Evolutionary conservation across 306 rosid species (phyloP).

Genomic region (Trifolium subterraneum): DNA sequence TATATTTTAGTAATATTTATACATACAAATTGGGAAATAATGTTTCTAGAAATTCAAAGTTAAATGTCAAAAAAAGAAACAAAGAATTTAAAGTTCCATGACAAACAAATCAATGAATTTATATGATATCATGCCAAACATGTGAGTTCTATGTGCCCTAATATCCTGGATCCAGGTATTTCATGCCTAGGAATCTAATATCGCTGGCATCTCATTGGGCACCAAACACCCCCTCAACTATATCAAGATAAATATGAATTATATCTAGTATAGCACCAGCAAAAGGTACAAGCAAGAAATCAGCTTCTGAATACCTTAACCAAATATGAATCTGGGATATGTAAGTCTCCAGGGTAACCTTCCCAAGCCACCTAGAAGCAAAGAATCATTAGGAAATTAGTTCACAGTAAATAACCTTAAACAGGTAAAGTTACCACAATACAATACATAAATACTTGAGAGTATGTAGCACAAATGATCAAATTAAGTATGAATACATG

Average conservation of each 20-base stretch:
- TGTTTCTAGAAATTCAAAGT: conserved; percentile 9
- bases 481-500: conserved; percentile 12
- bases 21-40: not conserved
- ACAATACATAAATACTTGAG: conserved; percentile 6
- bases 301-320: conserved; percentile 70
- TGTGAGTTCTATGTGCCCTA: conserved; percentile 25
- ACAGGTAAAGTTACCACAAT: conserved; percentile 32
- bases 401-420: conserved; percentile 25
- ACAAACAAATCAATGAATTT: conserved; percentile 7
- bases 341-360: conserved; percentile 94
- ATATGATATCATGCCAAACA: conserved; percentile 4
- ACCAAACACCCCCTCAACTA: conserved; percentile 28
- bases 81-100: conserved; percentile 14
- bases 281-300: conserved; percentile 31
- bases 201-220: conserved; percentile 12
- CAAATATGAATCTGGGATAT: conserved; percentile 96
- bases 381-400: conserved; percentile 24
- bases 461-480: conserved; percentile 22
- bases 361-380: conserved; percentile 90
- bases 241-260: conserved; percentile 5
- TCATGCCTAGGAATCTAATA: conserved; percentile 25
- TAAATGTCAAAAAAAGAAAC: conserved; percentile 1
- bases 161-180: conserved; percentile 32
- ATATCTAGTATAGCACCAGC: conserved; percentile 13
- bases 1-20: conserved; percentile 2